Evolutionary conservation across 768 basidiomycete species (phyloP).

Genomic region (Boletus patriciae): DNA sequence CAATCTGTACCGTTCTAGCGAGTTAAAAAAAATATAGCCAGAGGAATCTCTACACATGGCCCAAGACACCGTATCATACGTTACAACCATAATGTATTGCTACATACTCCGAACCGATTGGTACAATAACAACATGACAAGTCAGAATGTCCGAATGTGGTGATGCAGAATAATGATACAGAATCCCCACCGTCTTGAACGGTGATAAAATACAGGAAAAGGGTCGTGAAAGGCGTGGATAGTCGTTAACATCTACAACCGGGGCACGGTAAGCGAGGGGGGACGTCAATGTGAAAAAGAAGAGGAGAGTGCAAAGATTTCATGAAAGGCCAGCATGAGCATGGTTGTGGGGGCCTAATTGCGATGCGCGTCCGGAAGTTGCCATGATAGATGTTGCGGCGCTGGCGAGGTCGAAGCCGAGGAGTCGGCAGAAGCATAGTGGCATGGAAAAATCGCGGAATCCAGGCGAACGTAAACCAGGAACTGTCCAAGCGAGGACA

Average conservation of each 20-base stretch:
- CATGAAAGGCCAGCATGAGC: conserved; percentile 8
- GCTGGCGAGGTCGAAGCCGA: conserved; percentile 17
- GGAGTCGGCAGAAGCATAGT: conserved; percentile 25
- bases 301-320: conserved; percentile 3
- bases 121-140: conserved; percentile 27
- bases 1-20: neutral
- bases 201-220: conserved; percentile 32
- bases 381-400: conserved; percentile 7
- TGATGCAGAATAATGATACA: conserved; percentile 40
- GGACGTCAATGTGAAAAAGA: conserved; percentile 5
- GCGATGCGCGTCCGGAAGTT: conserved; percentile 15
- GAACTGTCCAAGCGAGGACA: conserved; percentile 16
- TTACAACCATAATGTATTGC: conserved; percentile 40
- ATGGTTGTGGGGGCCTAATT: neutral
- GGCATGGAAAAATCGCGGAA: conserved; percentile 20
- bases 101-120: conserved; percentile 29
- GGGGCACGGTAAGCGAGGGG: conserved; percentile 4
- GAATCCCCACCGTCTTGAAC: conserved; percentile 19
- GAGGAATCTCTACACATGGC: conserved; percentile 6
- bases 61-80: conserved; percentile 28
- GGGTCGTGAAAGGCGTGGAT: conserved; percentile 29
- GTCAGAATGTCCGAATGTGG: conserved; percentile 25
- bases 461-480: conserved; percentile 22
- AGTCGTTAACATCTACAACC: conserved; percentile 26
- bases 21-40: neutral